Percentiles rank a stretch among this genome's conserved stretches.
Conservation (phyloP, 805 yeast genomes). For the Starmerella scarabaei region DNA sequence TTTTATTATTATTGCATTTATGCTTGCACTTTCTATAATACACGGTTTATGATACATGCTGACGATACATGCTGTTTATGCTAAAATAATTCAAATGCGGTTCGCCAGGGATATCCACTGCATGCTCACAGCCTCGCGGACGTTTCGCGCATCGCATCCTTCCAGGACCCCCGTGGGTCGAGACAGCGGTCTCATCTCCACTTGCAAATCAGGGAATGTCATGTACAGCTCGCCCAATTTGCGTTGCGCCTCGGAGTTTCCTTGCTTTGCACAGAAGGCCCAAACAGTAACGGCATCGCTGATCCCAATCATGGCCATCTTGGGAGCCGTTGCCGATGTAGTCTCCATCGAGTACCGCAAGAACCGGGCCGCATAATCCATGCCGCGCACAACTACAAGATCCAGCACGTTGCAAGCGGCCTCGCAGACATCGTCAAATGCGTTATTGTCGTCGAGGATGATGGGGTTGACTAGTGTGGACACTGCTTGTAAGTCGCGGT, state of each 20-base stretch:
- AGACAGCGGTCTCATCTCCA: conserved; percentile 20
- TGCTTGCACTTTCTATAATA: too few species aligned
- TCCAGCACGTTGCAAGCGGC: conserved; percentile 24
- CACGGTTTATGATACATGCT: too few species aligned
- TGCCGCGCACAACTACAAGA: conserved; percentile 18
- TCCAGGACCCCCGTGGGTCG: conserved; percentile 18
- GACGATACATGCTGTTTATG: too few species aligned
- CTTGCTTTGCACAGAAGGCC: conserved; percentile 23
- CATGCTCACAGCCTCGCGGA: conserved; percentile 17
- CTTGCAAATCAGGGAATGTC: conserved; percentile 15
- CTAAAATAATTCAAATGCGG: conserved; percentile 1
- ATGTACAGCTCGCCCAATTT: conserved; percentile 21
- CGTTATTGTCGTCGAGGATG: conserved; percentile 25
- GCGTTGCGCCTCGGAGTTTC: conserved; percentile 20
- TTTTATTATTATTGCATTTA: neutral
- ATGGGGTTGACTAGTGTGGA: conserved; percentile 26
- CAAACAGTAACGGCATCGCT: conserved; percentile 22
- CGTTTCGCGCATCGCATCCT: conserved; percentile 12
- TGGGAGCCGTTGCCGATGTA: conserved; percentile 12
- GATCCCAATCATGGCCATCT: conserved; percentile 21
- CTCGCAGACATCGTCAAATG: conserved; percentile 29
- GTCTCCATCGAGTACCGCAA: conserved; percentile 21
- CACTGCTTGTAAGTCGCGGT: conserved; percentile 27
- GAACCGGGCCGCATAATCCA: conserved; percentile 22
- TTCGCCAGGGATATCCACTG: conserved; percentile 21